phyloP scores from a whole-genome alignment of 306 rosid genomes.

The Medicago truncatula region MtrunA17r5.0-ANR NC_053045.1:54080501-54081000 shows the following conservation, averaged over 20 bases:
- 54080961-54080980: slow-evolving; percentile 83
- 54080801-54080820: slow-evolving; percentile 10
- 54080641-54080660: slow-evolving; percentile 25
- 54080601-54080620: slow-evolving; percentile 24
- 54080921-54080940: slow-evolving; percentile 80
- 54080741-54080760: slow-evolving; percentile 98
- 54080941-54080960: slow-evolving; percentile 66
- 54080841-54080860: background rate
- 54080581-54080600: slow-evolving; percentile 53
- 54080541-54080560: slow-evolving; percentile 94
- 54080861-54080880: slow-evolving; percentile 67
- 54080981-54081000: slow-evolving; percentile 76
- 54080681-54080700: slow-evolving; percentile 99
- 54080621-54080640: slow-evolving; percentile 1
- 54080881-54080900: slow-evolving; percentile 98
- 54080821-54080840: background rate
- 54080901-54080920: slow-evolving; percentile 99
- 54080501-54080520: slow-evolving; percentile 76
- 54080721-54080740: slow-evolving; percentile 99
- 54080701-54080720: slow-evolving; percentile 99
- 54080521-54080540: slow-evolving; percentile 86
- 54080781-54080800: background rate
- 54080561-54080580: slow-evolving; percentile 94
- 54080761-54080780: slow-evolving; percentile 52
- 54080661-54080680: slow-evolving; percentile 74